phyloP scores from a whole-genome alignment of 2,329 filamentous ascomycete species.

The Curvularia sp. region DNA sequence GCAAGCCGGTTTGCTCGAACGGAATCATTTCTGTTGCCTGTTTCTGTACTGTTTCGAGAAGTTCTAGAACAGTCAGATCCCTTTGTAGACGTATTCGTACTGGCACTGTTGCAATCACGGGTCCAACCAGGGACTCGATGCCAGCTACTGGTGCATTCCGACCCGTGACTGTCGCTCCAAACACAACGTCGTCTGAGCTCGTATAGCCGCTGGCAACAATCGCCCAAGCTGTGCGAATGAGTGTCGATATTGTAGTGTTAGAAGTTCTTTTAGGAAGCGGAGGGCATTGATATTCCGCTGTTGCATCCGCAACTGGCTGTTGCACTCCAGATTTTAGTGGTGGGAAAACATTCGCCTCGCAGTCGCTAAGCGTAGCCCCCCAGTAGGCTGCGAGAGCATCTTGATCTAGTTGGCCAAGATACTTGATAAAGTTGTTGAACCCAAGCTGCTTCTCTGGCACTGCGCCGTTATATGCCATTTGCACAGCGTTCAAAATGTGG shows the following conservation, averaged over 20 bases:
- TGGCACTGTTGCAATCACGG: conserved; percentile 52
- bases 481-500: conserved; percentile 10
- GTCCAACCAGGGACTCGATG: conserved; percentile 46
- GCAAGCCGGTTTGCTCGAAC: conserved; percentile 45
- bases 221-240: conserved; percentile 42
- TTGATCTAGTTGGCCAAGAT: background rate
- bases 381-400: background rate
- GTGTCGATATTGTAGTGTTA: conserved; percentile 17
- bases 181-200: conserved; percentile 1
- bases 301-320: conserved; percentile 16
- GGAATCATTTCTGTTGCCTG: conserved; percentile 32
- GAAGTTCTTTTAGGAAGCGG: background rate
- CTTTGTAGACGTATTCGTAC: conserved; percentile 32
- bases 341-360: conserved; percentile 8
- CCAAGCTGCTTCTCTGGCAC: background rate
- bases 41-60: conserved; percentile 23
- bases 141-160: background rate
- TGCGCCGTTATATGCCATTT: conserved; percentile 11
- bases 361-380: background rate
- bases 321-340: conserved; percentile 13
- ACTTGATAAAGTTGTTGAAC: conserved; percentile 32
- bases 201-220: conserved; percentile 32
- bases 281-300: background rate
- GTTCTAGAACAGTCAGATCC: conserved; percentile 12
- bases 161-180: background rate